Evolutionary conservation across 2,329 filamentous ascomycete species (phyloP), one percentile per base, ranked within the genome.

Genomic region (Claviceps sp.): DNA sequence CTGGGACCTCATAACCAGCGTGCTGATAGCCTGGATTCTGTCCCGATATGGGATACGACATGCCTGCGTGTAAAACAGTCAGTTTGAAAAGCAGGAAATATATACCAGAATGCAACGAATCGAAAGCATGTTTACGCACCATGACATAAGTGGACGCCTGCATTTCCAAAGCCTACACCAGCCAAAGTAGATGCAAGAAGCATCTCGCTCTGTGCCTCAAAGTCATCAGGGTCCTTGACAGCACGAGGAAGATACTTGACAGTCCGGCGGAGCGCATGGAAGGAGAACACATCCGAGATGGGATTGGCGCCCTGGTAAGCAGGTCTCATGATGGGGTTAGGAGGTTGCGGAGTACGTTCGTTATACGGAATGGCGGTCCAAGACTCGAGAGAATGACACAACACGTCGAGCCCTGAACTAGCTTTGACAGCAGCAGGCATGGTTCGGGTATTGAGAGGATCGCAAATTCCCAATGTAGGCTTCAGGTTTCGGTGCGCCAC

Each of bases 251-350:
- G 82, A 63, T 96, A 98, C 70, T 95, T 90, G 57, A 96, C 82
- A 0, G 90, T 95, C 60, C 80, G 79, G 34, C 80, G 77, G 5
- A 98, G 77, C 0, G 93, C 90, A 60, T 87, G 84, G 20, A 98
- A 76, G 3, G 88, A 94, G 73, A 98, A 98, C 58, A 98, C 91
- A 65, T 98, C 93, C 44, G 87, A 94, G 60, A 98, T 98, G 2
- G 93, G 93, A 65, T 98, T 98, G 6, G 93, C 89, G 42, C 93
- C 93, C 68, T 98, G 93, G 65, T 98, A 98, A 0, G 93, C 90
- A 0, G 93, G 93, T 4, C 93, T 78, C 54, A 91, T 77, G 59
- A 98, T 87, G 0, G 94, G 93, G 65, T 98, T 97, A 4, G 79
- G 70, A 0, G 94, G 94, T 2, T 91, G 77, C 0, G 93, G 93